Base-by-base conservation (phyloP, 768 basidiomycete genomes). In the Suillus weaverae region DNA sequence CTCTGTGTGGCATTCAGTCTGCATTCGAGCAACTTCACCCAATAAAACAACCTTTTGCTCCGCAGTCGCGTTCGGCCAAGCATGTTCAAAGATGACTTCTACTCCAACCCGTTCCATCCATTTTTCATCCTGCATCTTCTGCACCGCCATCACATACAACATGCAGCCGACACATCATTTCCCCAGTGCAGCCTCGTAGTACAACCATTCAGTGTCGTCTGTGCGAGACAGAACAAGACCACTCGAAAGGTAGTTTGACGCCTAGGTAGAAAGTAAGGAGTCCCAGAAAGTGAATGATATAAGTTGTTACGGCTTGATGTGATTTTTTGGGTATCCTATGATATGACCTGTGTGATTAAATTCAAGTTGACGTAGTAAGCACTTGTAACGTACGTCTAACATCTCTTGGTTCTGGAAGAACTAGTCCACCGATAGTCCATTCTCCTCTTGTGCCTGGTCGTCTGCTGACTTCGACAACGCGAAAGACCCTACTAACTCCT, bases 401-500 rank as follows among this genome's bases (percentile, higher is more conserved):
- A 70, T 94, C 93, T 6, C 91, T 92, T 0, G 92, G 92, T 0
- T 93, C 91, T 36, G 92, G 92, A 11, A 95, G 74, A 11, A 92
- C 88, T 55, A 94, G 73, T 62, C 88, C 89, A 0, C 91, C 90
- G 61, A 94, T 91, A 0, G 89, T 92, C 92, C 92, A 94, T 70
- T 94, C 90, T 2, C 90, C 90, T 70, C 87, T 89, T 18, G 89
- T 86, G 0, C 90, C 91, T 1, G 88, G 86, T 66, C 88, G 78
- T 1, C 92, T 91, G 1, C 90, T 91, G 0, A 91, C 89, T 74
- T 94, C 89, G 3, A 91, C 90, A 30, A 94, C 82, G 68, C 91
- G 87, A 76, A 95, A 94, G 0, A 94, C 93, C 61, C 91, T 0
- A 94, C 86, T 7, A 95, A 83, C 70, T 94, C 92, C 65, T 91